These are phyloP conservation scores for Stagonosporopsis rhizophila DNA, from an alignment of 2,329 filamentous ascomycete species.

Conservation along the genomic window DNA sequence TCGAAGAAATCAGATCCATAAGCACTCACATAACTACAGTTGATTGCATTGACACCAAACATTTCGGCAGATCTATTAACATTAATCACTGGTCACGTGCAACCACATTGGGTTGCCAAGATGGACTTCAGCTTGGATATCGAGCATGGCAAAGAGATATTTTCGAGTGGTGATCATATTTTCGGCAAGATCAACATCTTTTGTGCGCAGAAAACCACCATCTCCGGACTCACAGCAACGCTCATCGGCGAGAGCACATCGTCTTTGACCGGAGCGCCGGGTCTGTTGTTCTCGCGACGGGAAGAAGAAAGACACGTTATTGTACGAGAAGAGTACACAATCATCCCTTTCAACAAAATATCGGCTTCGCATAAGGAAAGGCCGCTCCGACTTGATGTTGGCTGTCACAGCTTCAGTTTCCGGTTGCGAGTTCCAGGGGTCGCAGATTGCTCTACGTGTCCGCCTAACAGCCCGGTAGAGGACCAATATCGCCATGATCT, in stretches of 20 bases:
- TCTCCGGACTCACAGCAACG: conserved; percentile 16
- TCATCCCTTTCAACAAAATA: conserved; percentile 1
- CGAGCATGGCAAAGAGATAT: conserved; percentile 1
- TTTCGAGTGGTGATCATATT: conserved; percentile 17
- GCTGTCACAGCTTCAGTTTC: conserved; percentile 23
- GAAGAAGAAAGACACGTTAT: conserved; percentile 16
- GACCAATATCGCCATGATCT: neutral
- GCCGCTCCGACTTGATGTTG: conserved; percentile 8
- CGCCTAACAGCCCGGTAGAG: conserved; percentile 12
- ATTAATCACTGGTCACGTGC: neutral
- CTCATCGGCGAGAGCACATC: conserved; percentile 17
- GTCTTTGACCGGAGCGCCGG: conserved; percentile 8
- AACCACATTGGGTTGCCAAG: neutral
- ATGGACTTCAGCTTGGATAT: conserved; percentile 21
- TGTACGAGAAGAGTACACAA: conserved; percentile 6
- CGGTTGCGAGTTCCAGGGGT: conserved; percentile 15
- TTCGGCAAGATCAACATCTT: conserved; percentile 15
- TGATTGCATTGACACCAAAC: no score
- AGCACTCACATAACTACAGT: neutral
- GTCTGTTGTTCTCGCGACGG: conserved; percentile 14
- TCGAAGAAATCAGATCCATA: neutral
- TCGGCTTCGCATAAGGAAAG: neutral
- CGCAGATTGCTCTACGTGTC: conserved; percentile 18
- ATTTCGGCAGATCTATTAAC: neutral
- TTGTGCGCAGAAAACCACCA: conserved; percentile 15